These are phyloP conservation scores for Cryptococcus floricola DNA, from an alignment of 1,284 basidiomycete genomes.

Conservation along the genomic window DNA sequence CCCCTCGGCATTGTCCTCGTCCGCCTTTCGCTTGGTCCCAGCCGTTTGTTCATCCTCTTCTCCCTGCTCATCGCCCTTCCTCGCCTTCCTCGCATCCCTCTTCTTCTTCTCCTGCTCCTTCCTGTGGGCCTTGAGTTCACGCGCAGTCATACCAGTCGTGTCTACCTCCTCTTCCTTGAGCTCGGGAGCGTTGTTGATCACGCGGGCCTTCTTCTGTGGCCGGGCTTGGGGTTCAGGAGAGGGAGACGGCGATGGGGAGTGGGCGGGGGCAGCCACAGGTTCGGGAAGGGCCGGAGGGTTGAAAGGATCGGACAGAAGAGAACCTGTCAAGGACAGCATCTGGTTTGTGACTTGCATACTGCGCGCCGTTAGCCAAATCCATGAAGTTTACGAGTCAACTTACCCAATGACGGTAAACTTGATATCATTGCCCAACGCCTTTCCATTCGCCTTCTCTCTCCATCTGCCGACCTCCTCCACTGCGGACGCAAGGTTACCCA, in stretches of 20 bases:
- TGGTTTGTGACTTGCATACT: conserved; percentile 90
- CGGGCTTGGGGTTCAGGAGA: conserved; percentile 21
- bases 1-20: conserved; percentile 8
- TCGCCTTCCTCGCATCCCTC: conserved; percentile 39
- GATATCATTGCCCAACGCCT: conserved; percentile 70
- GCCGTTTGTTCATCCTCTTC: conserved; percentile 15
- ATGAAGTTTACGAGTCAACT: conserved; percentile 30
- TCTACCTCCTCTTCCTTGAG: conserved; percentile 23
- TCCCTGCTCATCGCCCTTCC: conserved; percentile 27
- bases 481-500: conserved; percentile 20
- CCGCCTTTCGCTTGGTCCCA: conserved; percentile 16
- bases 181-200: conserved; percentile 3
- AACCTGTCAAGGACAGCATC: conserved; percentile 89
- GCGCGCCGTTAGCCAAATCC: background rate
- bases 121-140: conserved; percentile 39
- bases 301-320: conserved; percentile 80
- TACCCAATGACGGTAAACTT: conserved; percentile 90
- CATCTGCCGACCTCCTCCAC: conserved; percentile 62
- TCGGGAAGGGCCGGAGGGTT: conserved; percentile 57
- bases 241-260: conserved; percentile 19
- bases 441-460: conserved; percentile 69
- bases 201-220: conserved; percentile 18
- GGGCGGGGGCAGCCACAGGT: conserved; percentile 13
- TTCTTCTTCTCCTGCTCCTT: conserved; percentile 43
- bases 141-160: conserved; percentile 24